Evolutionary conservation across 2,329 filamentous ascomycete species (phyloP), one percentile per base, ranked within the genome.

Genomic region (Epichloe baconii): DNA sequence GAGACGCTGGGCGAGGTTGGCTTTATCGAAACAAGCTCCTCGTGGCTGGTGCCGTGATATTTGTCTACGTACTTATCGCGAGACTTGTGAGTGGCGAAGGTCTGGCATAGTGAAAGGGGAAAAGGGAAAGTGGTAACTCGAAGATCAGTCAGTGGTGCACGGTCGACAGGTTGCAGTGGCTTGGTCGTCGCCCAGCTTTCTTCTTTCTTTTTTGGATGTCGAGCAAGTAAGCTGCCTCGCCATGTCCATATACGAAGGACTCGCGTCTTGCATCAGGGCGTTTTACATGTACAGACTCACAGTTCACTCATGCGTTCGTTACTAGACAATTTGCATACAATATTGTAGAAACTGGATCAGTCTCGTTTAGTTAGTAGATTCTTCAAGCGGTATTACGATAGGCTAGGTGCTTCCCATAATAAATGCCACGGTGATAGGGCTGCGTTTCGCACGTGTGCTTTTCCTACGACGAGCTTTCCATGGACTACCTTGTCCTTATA

Each of bases 1-100:
- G 86, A 56, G 83, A 93, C 57, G 88, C 85, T 2, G 87, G 88
- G 0, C 82, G 88, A 59, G 80, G 88, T 52, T 97, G 88, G 88
- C 66, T 94, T 56, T 77, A 81, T 57, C 78, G 82, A 55, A 87
- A 96, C 70, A 93, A 88, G 70, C 74, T 90, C 55, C 75, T 85
- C 61, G 71, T 95, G 45, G 76, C 81, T 1, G 79, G 86, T 8
- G 81, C 75, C 0, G 68, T 81, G 17, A 73, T 96, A 31, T 86
- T 97, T 62, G 68, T 84, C 15, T 97, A 96, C 67, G 89, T 95
- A 11, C 68, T 95, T 47, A 74, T 94, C 52, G 85, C 88, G 35
- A 77, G 91, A 58, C 66, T 95, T 14, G 67, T 95, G 36, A 81
- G 82, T 41, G 71, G 70, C 5, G 68, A 69, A 23, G 66, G 57